Percentiles rank a stretch among this genome's conserved stretches.
Conservation (phyloP, 495 filamentous ascomycete genomes). For the Trypethelium eluteriae region DNA sequence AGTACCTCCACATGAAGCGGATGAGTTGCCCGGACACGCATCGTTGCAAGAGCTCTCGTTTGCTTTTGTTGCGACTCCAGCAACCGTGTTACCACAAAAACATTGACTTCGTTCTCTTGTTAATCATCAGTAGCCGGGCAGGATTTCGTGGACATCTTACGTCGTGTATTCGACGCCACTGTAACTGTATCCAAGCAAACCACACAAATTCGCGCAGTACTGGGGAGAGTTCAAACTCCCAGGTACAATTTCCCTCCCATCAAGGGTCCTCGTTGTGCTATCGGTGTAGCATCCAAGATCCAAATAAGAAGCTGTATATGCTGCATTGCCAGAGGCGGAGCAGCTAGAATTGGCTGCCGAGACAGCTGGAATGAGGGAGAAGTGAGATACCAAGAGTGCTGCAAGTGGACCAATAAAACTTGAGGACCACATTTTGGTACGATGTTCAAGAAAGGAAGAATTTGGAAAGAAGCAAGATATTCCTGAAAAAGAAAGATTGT, state of each 20-base stretch:
- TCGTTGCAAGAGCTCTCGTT: conserved; percentile 1
- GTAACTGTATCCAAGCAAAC: not conserved
- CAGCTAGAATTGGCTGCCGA: not conserved
- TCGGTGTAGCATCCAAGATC: conserved; percentile 6
- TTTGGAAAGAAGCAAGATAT: not conserved
- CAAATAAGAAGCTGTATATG: not conserved
- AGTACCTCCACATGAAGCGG: not conserved
- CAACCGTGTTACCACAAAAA: not conserved
- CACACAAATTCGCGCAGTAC: conserved; percentile 1
- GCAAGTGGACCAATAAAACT: not conserved
- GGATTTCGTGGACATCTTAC: not conserved
- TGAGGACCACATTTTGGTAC: not conserved
- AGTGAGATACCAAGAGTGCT: not conserved
- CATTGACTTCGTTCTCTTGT: not conserved
- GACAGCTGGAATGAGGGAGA: not conserved
- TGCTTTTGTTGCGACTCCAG: not conserved
- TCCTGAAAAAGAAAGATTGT: not conserved
- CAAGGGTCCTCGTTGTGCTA: not conserved
- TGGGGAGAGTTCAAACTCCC: not conserved
- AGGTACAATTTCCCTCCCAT: not conserved
- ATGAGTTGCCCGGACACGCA: not conserved
- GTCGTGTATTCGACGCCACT: conserved; percentile 1
- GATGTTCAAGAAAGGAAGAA: not conserved
- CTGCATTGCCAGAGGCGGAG: not conserved
- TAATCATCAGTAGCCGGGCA: not conserved